Evolutionary conservation across 352 stramenopile species (phyloP).

Genomic region (Phytophthora citricola): DNA sequence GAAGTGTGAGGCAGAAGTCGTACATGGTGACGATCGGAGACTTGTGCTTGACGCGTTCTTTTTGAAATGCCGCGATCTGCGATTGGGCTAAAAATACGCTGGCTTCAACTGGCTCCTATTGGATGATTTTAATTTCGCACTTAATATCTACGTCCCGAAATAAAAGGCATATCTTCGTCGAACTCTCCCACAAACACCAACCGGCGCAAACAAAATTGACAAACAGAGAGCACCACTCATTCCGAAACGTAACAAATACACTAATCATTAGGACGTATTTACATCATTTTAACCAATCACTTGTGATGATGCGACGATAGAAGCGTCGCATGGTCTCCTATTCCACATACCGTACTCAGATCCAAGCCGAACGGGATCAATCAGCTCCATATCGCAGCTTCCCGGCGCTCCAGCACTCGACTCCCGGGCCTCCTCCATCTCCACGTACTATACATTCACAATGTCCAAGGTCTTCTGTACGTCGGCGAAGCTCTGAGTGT

Average conservation of each 20-base stretch:
- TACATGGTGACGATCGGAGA: constrained; percentile 55
- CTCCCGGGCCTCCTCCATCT: not conserved
- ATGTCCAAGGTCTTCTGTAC: constrained; percentile 57
- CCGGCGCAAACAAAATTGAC: not conserved
- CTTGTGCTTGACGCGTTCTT: constrained; percentile 3
- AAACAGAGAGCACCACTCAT: not conserved
- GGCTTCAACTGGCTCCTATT: constrained; percentile 34
- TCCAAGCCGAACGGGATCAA: constrained; percentile 16
- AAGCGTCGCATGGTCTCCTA: constrained; percentile 33
- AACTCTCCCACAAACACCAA: constrained; percentile 15
- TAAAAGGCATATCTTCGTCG: constrained; percentile 18
- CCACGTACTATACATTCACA: not conserved
- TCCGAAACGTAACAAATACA: not conserved
- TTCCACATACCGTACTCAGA: constrained; percentile 41
- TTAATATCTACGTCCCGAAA: constrained; percentile 1
- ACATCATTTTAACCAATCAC: constrained; percentile 18
- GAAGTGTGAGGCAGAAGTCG: constrained; percentile 90
- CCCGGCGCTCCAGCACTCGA: constrained; percentile 19
- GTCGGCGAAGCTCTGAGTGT: not conserved
- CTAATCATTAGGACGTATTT: constrained; percentile 9
- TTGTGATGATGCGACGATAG: not conserved
- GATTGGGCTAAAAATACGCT: constrained; percentile 8
- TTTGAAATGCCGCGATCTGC: constrained; percentile 9
- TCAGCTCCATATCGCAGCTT: constrained; percentile 15
- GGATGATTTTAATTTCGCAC: constrained; percentile 18